These are phyloP conservation scores for Xenoacremonium recifei DNA, from an alignment of 2,329 filamentous ascomycete species.

Conservation along the genomic window DNA sequence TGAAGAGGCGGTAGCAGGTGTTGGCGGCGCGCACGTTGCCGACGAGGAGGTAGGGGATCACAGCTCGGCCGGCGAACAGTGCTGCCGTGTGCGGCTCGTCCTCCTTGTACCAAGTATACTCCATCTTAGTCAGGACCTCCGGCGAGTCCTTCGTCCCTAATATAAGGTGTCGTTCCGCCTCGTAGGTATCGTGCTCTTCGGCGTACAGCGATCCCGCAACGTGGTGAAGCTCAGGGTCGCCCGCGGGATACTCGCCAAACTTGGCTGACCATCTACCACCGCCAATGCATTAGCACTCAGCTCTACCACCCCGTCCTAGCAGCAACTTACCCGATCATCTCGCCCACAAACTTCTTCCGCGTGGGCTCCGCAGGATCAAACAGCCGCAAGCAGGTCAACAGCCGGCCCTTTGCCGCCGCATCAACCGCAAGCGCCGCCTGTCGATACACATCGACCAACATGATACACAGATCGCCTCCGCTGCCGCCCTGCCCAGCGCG, in stretches of 20 bases:
- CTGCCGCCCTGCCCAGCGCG: conserved; percentile 92
- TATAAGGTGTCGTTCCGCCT: conserved; percentile 86
- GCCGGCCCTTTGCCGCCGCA: conserved; percentile 67
- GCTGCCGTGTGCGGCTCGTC: conserved; percentile 87
- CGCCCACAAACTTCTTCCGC: conserved; percentile 86
- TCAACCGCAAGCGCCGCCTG: conserved; percentile 81
- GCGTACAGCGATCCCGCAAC: conserved; percentile 85
- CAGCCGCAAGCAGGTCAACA: conserved; percentile 75
- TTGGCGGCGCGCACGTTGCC: conserved; percentile 91
- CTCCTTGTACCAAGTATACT: conserved; percentile 91
- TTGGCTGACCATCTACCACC: conserved; percentile 71
- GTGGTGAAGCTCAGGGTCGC: conserved; percentile 93
- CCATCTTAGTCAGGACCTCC: conserved; percentile 74
- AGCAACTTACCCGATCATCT: conserved; percentile 68
- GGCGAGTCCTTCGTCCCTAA: conserved; percentile 88
- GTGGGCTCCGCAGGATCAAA: conserved; percentile 85
- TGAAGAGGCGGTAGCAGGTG: conserved; percentile 70
- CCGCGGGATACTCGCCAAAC: conserved; percentile 82
- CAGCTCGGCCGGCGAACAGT: conserved; percentile 78
- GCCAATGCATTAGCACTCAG: conserved; percentile 1
- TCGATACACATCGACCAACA: conserved; percentile 87
- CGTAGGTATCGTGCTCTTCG: conserved; percentile 90
- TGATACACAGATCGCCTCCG: conserved; percentile 83
- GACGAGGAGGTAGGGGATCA: conserved; percentile 86
- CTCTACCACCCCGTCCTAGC: neutral